These are phyloP conservation scores for Heteromeles arbutifolia DNA, from an alignment of 306 rosid species.

Conservation along the genomic window DNA sequence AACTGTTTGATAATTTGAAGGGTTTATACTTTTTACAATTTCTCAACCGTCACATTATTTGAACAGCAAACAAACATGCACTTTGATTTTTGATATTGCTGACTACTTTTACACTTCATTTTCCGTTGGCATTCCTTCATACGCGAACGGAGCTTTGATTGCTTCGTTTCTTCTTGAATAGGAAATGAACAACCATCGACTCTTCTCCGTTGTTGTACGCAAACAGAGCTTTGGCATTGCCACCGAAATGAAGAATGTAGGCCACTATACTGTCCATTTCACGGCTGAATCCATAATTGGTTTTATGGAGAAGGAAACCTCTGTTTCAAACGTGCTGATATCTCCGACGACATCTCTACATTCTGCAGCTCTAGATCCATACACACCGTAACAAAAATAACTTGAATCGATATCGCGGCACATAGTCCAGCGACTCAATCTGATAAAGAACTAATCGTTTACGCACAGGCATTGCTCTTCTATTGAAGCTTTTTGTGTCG, in stretches of 20 bases:
- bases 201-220: conserved; percentile 85
- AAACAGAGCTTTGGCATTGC: conserved; percentile 56
- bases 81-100: background rate
- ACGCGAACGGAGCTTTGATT: background rate
- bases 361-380: conserved; percentile 63
- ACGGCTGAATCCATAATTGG: conserved; percentile 80
- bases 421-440: background rate
- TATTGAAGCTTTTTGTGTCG: conserved; percentile 64
- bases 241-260: conserved; percentile 83
- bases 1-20: background rate
- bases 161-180: conserved; percentile 62
- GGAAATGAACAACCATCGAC: conserved; percentile 81
- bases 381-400: conserved; percentile 10
- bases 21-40: background rate
- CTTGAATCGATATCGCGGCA: conserved; percentile 1
- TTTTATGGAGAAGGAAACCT: conserved; percentile 54
- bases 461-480: conserved; percentile 55
- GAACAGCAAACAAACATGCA: background rate
- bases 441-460: background rate
- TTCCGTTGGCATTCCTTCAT: background rate
- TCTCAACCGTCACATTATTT: background rate
- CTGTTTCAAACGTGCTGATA: conserved; percentile 70
- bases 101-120: background rate
- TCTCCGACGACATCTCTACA: conserved; percentile 76
- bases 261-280: conserved; percentile 96